Base-by-base conservation (phyloP, 164 flowering plant genomes). In the Tetrastigma voinierianum region DNA sequence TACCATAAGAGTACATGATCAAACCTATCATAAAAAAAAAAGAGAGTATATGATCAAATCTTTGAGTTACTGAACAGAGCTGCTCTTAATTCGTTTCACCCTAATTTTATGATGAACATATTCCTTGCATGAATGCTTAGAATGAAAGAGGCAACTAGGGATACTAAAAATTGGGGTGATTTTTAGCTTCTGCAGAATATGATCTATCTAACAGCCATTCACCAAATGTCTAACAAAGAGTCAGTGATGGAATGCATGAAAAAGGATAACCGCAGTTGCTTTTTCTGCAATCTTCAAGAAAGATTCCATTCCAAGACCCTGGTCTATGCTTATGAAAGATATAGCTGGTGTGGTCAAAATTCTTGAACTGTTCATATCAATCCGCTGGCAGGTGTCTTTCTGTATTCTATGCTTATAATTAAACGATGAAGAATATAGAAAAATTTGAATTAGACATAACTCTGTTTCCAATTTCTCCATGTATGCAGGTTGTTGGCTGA, bases 331-430 rank as follows among this genome's bases (percentile, higher is more conserved):
- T 24, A 57, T 71, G 73, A 63, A 67, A 43, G 85, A 81, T 66
- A 63, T 85, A 21, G 46, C 89, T 45, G 94, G 94, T 16, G n/a
- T 83, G n/a, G 97, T 91, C 62, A 87, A 87, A 3, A 84, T 86
- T 61, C 82, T 91, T 62, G 97, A 59, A 71, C 84, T 16, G 88
- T 80, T 65, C 54, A 46, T 19, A 61, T 63, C 52, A 51, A 9
- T 44, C 47, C 64, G 54, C 79, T 59, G 79, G 86, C 81, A 79
- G 84, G 89, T 77, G 48, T 18, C 25, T 46, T 10, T 53, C 1
- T 19, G 10, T 43, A 60, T 63, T 21, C 56, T 55, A 49, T 47
- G 17, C 17, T 59, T 51, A 10, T 10, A 59, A 1, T 9, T 10
- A 59, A 1, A 20, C 17, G 11, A 2, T 32, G 11, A 62, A 62